Evolutionary conservation across 2,329 filamentous ascomycete genomes (phyloP).

Genomic region (Fusarium agapanthi): DNA sequence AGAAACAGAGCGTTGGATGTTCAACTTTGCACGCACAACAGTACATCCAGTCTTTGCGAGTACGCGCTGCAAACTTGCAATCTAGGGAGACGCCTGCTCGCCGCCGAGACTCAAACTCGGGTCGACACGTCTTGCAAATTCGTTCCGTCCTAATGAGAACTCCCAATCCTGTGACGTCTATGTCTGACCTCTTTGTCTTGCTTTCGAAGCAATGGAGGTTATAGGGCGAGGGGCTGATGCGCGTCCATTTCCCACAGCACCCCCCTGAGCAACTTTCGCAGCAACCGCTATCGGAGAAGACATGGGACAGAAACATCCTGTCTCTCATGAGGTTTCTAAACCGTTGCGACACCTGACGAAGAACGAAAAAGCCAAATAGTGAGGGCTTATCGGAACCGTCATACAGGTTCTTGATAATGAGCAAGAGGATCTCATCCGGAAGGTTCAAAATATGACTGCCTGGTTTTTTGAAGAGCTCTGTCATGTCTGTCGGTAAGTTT

Average conservation of each 20-base stretch:
- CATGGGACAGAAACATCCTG: not conserved
- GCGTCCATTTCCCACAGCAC: not conserved
- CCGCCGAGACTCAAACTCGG: not conserved
- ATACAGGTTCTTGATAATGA: not conserved
- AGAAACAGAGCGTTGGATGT: not conserved
- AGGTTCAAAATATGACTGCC: not conserved
- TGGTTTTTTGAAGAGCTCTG: not conserved
- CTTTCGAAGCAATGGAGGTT: not conserved
- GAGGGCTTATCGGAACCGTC: not conserved
- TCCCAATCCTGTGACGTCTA: not conserved
- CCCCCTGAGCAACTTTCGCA: not conserved
- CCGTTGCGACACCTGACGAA: not conserved
- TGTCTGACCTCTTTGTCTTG: not conserved
- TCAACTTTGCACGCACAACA: not conserved
- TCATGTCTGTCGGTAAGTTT: rapidly evolving
- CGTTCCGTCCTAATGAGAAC: rapidly evolving
- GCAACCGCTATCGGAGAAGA: not conserved
- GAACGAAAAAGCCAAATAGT: not conserved
- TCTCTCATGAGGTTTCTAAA: not conserved
- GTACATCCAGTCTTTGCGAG: rapidly evolving
- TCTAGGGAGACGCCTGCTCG: not conserved
- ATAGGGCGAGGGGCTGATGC: rapidly evolving
- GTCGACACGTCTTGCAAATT: not conserved
- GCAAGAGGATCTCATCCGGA: not conserved
- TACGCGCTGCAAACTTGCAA: not conserved